Evolutionary conservation across 2,329 filamentous ascomycete species (phyloP), one percentile per base, ranked within the genome.

Genomic region (Trichoderma sp.): DNA sequence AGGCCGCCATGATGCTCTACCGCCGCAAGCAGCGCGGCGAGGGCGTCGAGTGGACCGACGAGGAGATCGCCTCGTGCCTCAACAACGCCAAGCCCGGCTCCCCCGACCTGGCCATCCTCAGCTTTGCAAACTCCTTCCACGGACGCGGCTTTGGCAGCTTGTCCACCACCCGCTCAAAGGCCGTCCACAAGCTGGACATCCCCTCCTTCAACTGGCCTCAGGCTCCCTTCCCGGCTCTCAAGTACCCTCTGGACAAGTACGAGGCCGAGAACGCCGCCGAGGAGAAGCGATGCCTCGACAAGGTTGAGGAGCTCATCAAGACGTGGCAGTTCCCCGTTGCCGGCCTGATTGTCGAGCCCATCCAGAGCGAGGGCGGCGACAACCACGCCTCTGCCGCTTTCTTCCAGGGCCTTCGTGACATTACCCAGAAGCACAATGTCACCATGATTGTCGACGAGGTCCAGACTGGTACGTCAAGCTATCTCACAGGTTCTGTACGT

Each of bases 141-240:
- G 92, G 92, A 70, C 91, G 92, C 75, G 87, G 93, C 58, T 94
- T 95, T 77, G 92, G 91, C 74, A 89, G 86, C 72, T 84, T 95
- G 67, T 92, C 90, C 70, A 94, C 92, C 72, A 95, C 92, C 37
- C 90, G 92, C 77, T 91, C 88, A 79, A 94, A 94, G 84, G 86
- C 92, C 67, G 92, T 95, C 74, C 92, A 95, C 85, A 95, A 95
- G 81, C 85, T 95, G 73, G 92, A 95, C 78, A 94, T 95, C 73
- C 92, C 92, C n/a, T 90, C 92, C 71, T 95, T 95, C 78, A 89
- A 94, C 83, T 95, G 92, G 92, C 92, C 92, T 64, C 91, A 92
- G 80, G 91, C 92, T n/a, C 84, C 89, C 43, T 95, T 95, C 84
- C 92, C 92, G n/a, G 75, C 81, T 35, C 84, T 93, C 73, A 92